Evolutionary conservation across 2,329 filamentous ascomycete species (phyloP).

Genomic region (Alternaria ventricosa): DNA sequence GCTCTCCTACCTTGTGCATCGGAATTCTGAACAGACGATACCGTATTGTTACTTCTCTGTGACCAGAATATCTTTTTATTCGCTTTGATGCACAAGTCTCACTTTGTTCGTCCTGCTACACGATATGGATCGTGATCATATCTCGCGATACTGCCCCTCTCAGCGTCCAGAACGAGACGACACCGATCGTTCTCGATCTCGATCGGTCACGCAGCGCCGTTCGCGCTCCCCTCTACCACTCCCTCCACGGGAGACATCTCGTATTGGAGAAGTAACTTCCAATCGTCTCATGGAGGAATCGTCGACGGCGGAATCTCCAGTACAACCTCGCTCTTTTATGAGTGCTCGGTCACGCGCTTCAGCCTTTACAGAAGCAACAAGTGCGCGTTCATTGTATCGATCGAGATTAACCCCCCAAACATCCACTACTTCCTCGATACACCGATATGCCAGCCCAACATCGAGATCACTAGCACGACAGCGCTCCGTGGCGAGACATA

Average conservation of each 20-base stretch:
- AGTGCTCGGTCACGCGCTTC: too few relatives aligned
- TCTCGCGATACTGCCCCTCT: background rate
- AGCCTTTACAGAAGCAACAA: too few relatives aligned
- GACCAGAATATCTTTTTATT: background rate
- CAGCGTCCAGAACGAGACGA: background rate
- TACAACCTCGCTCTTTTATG: too few relatives aligned
- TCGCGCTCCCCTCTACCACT: too few relatives aligned
- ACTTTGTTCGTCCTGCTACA: background rate
- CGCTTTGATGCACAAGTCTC: background rate
- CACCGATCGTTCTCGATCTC: too few relatives aligned
- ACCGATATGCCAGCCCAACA: background rate
- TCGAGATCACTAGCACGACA: background rate
- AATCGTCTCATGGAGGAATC: too few relatives aligned
- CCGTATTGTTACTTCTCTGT: background rate
- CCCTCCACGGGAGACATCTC: fast-evolving
- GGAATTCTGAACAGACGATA: background rate
- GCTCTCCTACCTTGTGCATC: too few relatives aligned
- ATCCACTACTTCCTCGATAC: background rate
- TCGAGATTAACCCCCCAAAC: background rate
- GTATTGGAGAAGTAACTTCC: too few relatives aligned
- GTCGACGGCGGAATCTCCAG: too few relatives aligned
- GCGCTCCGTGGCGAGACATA: background rate
- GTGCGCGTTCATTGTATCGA: too few relatives aligned
- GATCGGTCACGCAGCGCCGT: too few relatives aligned
- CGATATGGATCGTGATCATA: background rate